Conservation (phyloP, 169 alveolate genomes). For the Plasmodium vivax region DNA sequence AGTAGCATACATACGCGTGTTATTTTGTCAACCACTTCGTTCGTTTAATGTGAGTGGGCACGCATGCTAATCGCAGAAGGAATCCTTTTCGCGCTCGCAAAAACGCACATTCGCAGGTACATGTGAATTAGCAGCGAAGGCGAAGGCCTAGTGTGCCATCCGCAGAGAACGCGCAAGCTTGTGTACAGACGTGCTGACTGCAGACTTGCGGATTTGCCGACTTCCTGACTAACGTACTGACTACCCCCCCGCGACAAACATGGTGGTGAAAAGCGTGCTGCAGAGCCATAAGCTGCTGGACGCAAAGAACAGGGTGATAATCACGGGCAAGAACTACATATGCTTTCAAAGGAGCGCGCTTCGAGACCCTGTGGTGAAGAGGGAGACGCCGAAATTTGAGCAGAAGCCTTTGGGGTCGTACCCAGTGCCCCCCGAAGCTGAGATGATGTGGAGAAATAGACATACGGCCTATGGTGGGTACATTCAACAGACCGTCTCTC, state of each 20-base stretch:
- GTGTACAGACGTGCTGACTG: not conserved
- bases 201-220: too few relatives aligned
- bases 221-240: not conserved
- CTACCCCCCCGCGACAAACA: not conserved
- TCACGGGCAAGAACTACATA: slow-evolving; percentile 16
- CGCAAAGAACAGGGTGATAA: not conserved
- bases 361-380: slow-evolving; percentile 30
- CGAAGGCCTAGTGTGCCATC: not conserved
- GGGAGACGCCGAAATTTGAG: slow-evolving; percentile 83
- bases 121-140: not conserved
- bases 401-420: slow-evolving; percentile 89
- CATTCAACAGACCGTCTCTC: slow-evolving; percentile 89
- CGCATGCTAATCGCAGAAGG: not conserved
- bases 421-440: slow-evolving; percentile 91
- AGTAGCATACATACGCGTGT: not conserved
- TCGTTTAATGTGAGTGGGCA: not conserved
- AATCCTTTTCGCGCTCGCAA: not conserved
- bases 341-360: slow-evolving; percentile 40
- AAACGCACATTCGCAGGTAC: not conserved
- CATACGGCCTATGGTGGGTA: slow-evolving; percentile 88
- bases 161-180: not conserved
- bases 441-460: slow-evolving; percentile 90
- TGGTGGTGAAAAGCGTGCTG: slow-evolving; percentile 11
- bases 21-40: not conserved
- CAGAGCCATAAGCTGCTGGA: not conserved